phyloP scores from a whole-genome alignment of 352 stramenopile genomes.

The Elongisporangium anandrum region DNA sequence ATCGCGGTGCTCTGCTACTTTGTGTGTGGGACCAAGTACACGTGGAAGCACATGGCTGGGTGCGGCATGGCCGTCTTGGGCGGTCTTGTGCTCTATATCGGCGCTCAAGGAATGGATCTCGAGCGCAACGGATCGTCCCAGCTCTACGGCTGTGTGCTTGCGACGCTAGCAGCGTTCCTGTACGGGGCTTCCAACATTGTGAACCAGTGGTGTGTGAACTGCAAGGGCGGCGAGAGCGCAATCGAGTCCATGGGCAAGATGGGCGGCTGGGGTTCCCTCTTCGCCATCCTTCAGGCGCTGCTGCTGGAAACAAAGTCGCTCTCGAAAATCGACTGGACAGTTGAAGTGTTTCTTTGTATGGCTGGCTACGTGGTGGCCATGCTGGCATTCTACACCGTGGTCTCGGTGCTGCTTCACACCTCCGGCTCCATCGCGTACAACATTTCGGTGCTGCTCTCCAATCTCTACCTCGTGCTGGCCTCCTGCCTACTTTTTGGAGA shows the following conservation, averaged over 20 bases:
- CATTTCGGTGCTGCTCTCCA: conserved; percentile 26
- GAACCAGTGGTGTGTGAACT: conserved; percentile 32
- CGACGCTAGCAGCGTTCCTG: conserved; percentile 22
- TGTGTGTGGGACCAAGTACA: conserved; percentile 18
- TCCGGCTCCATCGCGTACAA: conserved; percentile 31
- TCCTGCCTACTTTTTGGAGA: conserved; percentile 24
- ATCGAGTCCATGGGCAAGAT: conserved; percentile 32
- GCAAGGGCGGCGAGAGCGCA: conserved; percentile 10
- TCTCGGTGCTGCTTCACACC: conserved; percentile 22
- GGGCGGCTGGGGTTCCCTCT: conserved; percentile 17
- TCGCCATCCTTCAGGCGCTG: conserved; percentile 23
- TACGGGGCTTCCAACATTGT: conserved; percentile 34
- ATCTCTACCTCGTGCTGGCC: conserved; percentile 31
- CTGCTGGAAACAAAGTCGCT: conserved; percentile 19
- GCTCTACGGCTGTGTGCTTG: conserved; percentile 27
- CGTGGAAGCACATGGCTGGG: conserved; percentile 21
- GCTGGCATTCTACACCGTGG: conserved; percentile 34
- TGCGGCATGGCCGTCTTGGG: conserved; percentile 16
- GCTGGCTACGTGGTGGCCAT: conserved; percentile 26
- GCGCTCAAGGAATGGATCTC: conserved; percentile 11
- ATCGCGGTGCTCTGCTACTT: conserved; percentile 26
- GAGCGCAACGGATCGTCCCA: conserved; percentile 14
- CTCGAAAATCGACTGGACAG: conserved; percentile 20
- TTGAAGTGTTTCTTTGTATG: conserved; percentile 19
- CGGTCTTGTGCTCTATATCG: conserved; percentile 21